Evolutionary conservation across 176 grass and related monocot species (phyloP).

Genomic region (Puya raimondii): DNA sequence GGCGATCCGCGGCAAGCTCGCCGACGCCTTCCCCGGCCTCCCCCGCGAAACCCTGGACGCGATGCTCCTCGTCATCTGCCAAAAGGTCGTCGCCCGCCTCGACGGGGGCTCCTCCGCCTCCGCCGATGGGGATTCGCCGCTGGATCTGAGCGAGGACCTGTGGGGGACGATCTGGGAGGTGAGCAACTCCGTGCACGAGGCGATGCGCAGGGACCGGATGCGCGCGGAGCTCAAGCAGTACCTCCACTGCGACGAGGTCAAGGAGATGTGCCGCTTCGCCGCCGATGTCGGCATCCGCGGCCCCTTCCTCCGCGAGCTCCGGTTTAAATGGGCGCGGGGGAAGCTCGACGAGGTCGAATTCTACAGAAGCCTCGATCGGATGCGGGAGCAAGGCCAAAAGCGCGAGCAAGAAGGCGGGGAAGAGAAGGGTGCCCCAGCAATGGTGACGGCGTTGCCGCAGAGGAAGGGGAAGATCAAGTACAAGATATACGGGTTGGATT

Average conservation of each 20-base stretch:
- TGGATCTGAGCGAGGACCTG: conserved; percentile 49
- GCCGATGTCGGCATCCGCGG: conserved; percentile 71
- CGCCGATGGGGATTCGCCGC: conserved; percentile 1
- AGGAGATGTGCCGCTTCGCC: conserved; percentile 89
- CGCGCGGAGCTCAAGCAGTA: conserved; percentile 49
- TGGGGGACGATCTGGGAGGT: conserved; percentile 50
- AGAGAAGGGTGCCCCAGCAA: conserved; percentile 14
- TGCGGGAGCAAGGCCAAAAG: conserved; percentile 32
- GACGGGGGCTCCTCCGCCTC: conserved; percentile 12
- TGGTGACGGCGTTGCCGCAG: conserved; percentile 51
- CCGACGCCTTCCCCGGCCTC: conserved; percentile 20
- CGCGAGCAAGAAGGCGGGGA: conserved; percentile 8
- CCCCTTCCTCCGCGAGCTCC: conserved; percentile 73
- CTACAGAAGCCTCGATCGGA: conserved; percentile 55
- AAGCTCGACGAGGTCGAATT: conserved; percentile 86
- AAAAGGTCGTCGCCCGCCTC: conserved; percentile 46
- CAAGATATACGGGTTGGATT: conserved; percentile 75
- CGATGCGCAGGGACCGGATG: conserved; percentile 42
- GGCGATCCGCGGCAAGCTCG: conserved; percentile 28
- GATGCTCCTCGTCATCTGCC: conserved; percentile 77
- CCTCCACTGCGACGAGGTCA: conserved; percentile 75
- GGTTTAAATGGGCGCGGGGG: conserved; percentile 92
- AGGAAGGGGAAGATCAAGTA: conserved; percentile 76
- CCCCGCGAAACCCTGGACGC: conserved; percentile 43
- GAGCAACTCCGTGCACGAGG: conserved; percentile 48